Evolutionary conservation across 1,284 basidiomycete genomes (phyloP), one percentile per base, ranked within the genome.

Genomic region (Cronartium quercuum): DNA sequence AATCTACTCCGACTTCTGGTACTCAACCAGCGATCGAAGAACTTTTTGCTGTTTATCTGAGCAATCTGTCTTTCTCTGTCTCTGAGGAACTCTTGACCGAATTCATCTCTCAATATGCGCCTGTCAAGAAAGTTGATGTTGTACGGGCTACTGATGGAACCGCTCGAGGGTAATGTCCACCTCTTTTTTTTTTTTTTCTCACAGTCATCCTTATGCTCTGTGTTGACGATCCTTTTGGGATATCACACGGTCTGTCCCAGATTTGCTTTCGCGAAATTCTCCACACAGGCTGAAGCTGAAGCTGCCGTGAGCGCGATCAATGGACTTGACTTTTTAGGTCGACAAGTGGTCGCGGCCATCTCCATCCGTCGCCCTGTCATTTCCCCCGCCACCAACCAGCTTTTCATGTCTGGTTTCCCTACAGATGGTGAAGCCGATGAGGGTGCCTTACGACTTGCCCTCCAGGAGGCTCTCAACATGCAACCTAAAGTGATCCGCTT

Each of bases 401-500:
- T 73, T 10, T 73, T 73, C 69, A 73, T 73, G 69, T 64, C 69
- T 1, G 69, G 69, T 7, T 73, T 73, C 47, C 69, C 69, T 3
- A 73, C 69, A 1, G 60, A 73, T 24, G 69, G 69, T 12, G 69
- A 65, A 64, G 41, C 69, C 1, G 68, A 70, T 38, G 69, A 73
- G 40, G 62, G 47, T 2, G 63, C 62, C 5, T 57, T 73, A 18
- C 40, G 69, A 15, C 3, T 21, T 21, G 63, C 42, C 7, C 35
- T 73, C 9, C 47, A 65, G 13, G 62, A 73, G 21, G 38, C 15
- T 1, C 44, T 73, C 7, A 63, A 51, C 5, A 24, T 73, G n/a
- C 62, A 64, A 10, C 69, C 69, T 4, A 60, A 40, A 38, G 6
- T 61, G 2, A 73, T 73, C 38, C 69, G 69, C 18, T 55, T 73